phyloP scores from a whole-genome alignment of 2,329 filamentous ascomycete genomes.

The Dothideomycetes sp. region DNA sequence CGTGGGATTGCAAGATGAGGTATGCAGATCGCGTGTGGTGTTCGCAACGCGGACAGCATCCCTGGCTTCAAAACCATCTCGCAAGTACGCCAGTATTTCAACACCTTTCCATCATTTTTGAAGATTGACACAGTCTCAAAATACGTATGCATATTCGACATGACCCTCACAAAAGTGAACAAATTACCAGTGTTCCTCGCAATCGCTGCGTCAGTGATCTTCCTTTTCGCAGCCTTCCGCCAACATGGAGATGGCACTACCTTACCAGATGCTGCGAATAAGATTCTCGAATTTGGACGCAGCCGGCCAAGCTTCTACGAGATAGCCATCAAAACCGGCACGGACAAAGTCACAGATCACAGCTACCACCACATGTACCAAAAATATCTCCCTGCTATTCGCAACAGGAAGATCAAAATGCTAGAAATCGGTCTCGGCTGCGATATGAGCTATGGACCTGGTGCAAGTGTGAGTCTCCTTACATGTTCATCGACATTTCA shows the following conservation, averaged over 20 bases:
- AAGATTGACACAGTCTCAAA: too few species aligned
- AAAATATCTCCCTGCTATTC: slow-evolving; percentile 24
- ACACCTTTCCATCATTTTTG: too few species aligned
- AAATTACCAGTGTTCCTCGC: slow-evolving; percentile 11
- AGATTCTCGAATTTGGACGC: too few species aligned
- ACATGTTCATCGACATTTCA: too few species aligned
- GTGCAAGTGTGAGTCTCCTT: too few species aligned
- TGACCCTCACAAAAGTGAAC: too few species aligned
- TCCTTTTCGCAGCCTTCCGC: slow-evolving; percentile 7
- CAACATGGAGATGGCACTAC: slow-evolving; percentile 7
- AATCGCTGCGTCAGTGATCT: slow-evolving; percentile 5
- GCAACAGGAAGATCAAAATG: slow-evolving; percentile 26
- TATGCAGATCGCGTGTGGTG: too few species aligned
- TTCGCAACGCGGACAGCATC: too few species aligned
- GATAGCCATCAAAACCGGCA: slow-evolving; percentile 26
- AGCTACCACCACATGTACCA: slow-evolving; percentile 32
- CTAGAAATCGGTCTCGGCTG: slow-evolving; percentile 33
- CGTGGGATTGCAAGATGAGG: too few species aligned
- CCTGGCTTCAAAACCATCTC: too few species aligned
- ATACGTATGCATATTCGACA: too few species aligned
- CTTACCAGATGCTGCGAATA: slow-evolving; percentile 4
- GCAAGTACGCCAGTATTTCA: too few species aligned
- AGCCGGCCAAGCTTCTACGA: slow-evolving; percentile 19
- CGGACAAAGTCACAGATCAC: slow-evolving; percentile 29
- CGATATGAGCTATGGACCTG: slow-evolving; percentile 27